A percentile compares a stretch with the other conserved stretches of the same genome.
These are phyloP conservation scores for Mycena rosella DNA, from an alignment of 768 basidiomycete genomes.

Conservation along the genomic window DNA sequence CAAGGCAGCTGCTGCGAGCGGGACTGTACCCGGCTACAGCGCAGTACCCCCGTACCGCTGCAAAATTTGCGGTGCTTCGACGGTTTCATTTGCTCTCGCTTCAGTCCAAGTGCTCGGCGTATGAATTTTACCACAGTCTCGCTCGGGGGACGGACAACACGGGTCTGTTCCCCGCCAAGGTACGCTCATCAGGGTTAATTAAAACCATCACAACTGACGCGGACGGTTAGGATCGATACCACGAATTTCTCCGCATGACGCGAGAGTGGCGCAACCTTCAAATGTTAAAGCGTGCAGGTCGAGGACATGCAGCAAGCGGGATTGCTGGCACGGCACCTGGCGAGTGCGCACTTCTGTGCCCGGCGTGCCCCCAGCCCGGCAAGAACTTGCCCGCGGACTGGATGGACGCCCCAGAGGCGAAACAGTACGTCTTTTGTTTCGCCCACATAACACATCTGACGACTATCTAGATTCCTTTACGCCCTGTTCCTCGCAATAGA, in stretches of 20 bases:
- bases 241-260: constrained; percentile 25
- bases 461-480: constrained; percentile 31
- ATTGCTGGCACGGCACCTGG: constrained; percentile 31
- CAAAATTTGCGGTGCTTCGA: constrained; percentile 22
- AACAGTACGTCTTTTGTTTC: constrained; percentile 14
- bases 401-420: constrained; percentile 30
- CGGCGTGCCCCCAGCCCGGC: constrained; percentile 45
- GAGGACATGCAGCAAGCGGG: constrained; percentile 32
- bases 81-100: constrained; percentile 24
- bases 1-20: constrained; percentile 24
- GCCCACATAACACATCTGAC: neutral
- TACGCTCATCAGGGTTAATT: neutral
- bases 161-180: neutral
- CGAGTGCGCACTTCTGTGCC: constrained; percentile 43
- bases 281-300: constrained; percentile 39
- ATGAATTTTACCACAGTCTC: constrained; percentile 35
- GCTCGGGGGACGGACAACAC: neutral
- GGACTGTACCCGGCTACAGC: constrained; percentile 30
- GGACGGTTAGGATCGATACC: constrained; percentile 38
- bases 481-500: constrained; percentile 39
- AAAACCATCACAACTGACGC: too few relatives aligned
- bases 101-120: constrained; percentile 20
- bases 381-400: constrained; percentile 42
- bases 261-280: constrained; percentile 37
- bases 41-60: constrained; percentile 17